Conservation (phyloP, 306 rosid genomes). For the Fagus sylvatica region DNA sequence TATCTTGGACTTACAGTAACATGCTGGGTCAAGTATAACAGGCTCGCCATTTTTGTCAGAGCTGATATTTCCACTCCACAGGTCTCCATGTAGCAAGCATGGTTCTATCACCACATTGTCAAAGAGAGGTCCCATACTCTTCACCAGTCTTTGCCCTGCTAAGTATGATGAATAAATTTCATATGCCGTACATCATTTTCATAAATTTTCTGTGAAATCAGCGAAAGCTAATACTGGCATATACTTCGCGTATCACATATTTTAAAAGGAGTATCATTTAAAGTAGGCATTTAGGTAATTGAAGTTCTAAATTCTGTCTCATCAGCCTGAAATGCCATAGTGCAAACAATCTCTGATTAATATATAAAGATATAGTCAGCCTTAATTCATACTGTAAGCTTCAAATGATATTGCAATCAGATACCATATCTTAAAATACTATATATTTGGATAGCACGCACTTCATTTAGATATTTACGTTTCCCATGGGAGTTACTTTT, state of each 20-base stretch:
- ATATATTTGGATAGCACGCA: background rate
- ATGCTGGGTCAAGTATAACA: slow-evolving; percentile 91
- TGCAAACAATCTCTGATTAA: too few relatives aligned
- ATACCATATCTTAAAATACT: background rate
- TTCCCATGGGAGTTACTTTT: background rate
- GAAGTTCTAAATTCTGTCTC: too few relatives aligned
- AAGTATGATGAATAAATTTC: slow-evolving; percentile 14
- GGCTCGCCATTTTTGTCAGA: slow-evolving; percentile 84
- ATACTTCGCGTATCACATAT: background rate
- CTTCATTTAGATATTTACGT: background rate
- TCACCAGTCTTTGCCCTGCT: slow-evolving; percentile 78
- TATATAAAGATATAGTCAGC: background rate
- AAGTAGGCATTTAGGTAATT: too few relatives aligned
- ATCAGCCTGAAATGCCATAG: too few relatives aligned
- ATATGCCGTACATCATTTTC: background rate
- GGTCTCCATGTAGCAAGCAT: slow-evolving; percentile 91
- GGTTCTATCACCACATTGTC: slow-evolving; percentile 68
- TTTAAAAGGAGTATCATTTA: too few relatives aligned
- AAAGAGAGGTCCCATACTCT: slow-evolving; percentile 67
- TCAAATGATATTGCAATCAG: background rate
- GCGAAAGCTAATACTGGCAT: background rate
- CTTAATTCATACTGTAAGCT: background rate
- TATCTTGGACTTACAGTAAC: slow-evolving; percentile 77
- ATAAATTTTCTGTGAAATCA: background rate
- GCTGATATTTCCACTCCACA: slow-evolving; percentile 95